Evolutionary conservation across 139 green algal genomes (phyloP).

Genomic region (Chlamydomonas schloesseri): DNA sequence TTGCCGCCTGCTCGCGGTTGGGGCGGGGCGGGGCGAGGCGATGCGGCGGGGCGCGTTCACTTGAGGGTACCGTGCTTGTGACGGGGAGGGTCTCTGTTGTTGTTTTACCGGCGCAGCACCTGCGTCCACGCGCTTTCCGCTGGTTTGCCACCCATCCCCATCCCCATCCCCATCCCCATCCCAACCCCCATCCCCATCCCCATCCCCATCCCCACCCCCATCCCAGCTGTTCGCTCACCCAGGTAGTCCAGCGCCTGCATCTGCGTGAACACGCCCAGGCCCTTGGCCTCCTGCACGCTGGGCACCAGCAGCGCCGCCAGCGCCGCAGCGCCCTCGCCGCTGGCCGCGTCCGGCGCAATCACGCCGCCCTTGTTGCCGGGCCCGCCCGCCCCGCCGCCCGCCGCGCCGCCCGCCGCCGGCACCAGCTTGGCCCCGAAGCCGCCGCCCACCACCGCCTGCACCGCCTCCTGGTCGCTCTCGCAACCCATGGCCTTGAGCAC

Average conservation of each 20-base stretch:
- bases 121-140: no score
- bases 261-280: conserved; percentile 87
- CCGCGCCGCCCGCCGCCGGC: conserved; percentile 67
- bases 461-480: conserved; percentile 94
- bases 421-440: conserved; percentile 16
- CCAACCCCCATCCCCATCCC: no score
- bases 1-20: conserved; percentile 52
- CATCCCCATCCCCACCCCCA: no score
- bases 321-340: conserved; percentile 70
- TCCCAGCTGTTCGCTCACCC: conserved; percentile 50
- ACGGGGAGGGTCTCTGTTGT: no score
- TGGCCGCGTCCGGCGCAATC: conserved; percentile 23
- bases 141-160: no score
- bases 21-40: not conserved
- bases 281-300: conserved; percentile 76
- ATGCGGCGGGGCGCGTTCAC: no score
- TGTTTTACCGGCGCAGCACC: no score
- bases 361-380: not conserved
- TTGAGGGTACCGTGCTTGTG: not conserved
- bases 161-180: no score
- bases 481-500: conserved; percentile 97
- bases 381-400: conserved; percentile 26
- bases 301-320: conserved; percentile 69
- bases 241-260: conserved; percentile 96
- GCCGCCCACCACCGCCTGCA: conserved; percentile 58